phyloP scores from a whole-genome alignment of 2,329 filamentous ascomycete species.

The Cladosporium sp. region DNA sequence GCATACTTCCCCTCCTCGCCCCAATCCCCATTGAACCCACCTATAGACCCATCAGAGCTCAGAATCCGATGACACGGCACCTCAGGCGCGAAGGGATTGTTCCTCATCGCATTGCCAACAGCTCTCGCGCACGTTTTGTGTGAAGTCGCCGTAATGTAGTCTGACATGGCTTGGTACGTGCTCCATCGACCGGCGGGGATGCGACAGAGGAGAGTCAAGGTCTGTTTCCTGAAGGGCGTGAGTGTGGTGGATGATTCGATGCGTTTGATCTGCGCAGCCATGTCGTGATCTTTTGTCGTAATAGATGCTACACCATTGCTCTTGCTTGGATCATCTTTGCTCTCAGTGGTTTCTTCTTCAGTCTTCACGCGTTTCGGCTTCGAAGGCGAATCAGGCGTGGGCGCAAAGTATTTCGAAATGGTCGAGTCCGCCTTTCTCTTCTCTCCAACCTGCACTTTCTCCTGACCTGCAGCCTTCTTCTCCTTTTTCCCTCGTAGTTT shows the following conservation, averaged over 20 bases:
- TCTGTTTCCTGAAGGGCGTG: slow-evolving; percentile 49
- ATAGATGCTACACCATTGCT: not conserved
- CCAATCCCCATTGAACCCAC: slow-evolving; percentile 55
- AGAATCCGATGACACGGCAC: slow-evolving; percentile 46
- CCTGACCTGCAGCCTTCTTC: slow-evolving; percentile 24
- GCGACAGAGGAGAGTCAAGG: slow-evolving; percentile 37
- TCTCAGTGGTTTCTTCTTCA: not conserved
- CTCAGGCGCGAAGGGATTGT: slow-evolving; percentile 45
- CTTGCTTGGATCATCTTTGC: not conserved
- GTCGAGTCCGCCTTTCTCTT: slow-evolving; percentile 19
- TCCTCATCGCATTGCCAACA: slow-evolving; percentile 44
- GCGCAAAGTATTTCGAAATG: slow-evolving; percentile 36
- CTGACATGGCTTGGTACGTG: slow-evolving; percentile 40
- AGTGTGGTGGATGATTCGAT: slow-evolving; percentile 47
- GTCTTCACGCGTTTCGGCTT: not conserved
- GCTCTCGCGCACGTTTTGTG: slow-evolving; percentile 41
- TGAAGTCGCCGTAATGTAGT: slow-evolving; percentile 34
- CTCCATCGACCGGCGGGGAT: slow-evolving; percentile 39
- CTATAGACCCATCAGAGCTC: slow-evolving; percentile 41
- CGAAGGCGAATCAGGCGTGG: slow-evolving; percentile 23
- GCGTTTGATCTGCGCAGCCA: slow-evolving; percentile 37
- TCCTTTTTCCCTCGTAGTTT: slow-evolving; percentile 39
- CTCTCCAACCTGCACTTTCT: not conserved
- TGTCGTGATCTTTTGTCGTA: slow-evolving; percentile 14
- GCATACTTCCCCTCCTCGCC: slow-evolving; percentile 47